Conservation (phyloP, 139 green algal species). For the Chlorella sp. region DNA sequence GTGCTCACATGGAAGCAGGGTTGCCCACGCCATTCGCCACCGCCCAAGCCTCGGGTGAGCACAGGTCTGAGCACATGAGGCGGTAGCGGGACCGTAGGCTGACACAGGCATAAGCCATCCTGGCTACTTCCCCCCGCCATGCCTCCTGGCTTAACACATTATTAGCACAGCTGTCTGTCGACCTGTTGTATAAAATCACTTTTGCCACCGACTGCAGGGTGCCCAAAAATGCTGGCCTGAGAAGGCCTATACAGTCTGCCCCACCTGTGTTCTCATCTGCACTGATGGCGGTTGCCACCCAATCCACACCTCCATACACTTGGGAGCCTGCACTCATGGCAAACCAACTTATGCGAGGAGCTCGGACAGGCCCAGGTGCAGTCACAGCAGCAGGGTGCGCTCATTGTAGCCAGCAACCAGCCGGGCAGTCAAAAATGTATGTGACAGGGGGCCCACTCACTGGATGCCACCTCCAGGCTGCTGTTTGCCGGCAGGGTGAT, state of each 20-base stretch:
- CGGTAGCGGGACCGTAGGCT: no score
- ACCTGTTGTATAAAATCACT: no score
- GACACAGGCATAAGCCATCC: no score
- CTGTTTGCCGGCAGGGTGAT: background rate
- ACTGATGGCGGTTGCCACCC: constrained; percentile 36
- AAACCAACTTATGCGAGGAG: background rate
- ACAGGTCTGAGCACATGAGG: constrained; percentile 27
- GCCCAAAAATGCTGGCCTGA: no score
- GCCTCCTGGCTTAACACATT: no score
- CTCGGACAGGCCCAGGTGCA: background rate
- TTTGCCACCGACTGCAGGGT: no score
- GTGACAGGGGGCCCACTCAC: background rate
- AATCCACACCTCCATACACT: constrained; percentile 46
- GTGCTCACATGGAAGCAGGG: constrained; percentile 31
- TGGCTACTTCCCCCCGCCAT: no score
- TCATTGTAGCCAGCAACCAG: background rate
- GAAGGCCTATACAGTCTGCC: no score
- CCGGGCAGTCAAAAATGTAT: background rate
- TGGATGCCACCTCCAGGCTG: constrained; percentile 8
- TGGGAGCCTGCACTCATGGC: background rate
- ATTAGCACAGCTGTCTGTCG: no score
- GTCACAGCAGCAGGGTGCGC: no score
- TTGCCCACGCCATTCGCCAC: constrained; percentile 36
- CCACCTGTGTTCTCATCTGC: constrained; percentile 14
- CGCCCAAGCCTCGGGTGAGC: constrained; percentile 20